phyloP scores from a whole-genome alignment of 306 rosid genomes.

The Sophora flavescens region DNA sequence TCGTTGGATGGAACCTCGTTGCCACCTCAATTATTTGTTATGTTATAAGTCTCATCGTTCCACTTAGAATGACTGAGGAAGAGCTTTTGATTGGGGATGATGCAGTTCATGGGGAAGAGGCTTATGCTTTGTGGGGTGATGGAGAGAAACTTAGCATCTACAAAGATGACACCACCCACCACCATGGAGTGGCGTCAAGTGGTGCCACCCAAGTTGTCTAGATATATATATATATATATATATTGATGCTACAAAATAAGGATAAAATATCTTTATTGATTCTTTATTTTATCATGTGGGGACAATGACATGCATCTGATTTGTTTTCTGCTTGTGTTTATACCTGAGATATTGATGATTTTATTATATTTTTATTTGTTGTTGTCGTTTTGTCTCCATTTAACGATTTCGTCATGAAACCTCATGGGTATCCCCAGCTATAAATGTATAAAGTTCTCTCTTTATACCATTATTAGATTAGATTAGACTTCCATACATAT shows the following conservation, averaged over 20 bases:
- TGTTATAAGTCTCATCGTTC: conserved; percentile 37
- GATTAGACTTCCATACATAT: not conserved
- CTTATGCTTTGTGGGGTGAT: conserved; percentile 71
- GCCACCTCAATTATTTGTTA: conserved; percentile 62
- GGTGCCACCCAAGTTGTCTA: conserved; percentile 58
- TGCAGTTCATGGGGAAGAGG: conserved; percentile 74
- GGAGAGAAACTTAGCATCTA: conserved; percentile 59
- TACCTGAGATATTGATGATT: conserved; percentile 7
- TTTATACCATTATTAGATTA: no score
- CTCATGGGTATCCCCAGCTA: not conserved
- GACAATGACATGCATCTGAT: no score
- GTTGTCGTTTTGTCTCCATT: not conserved
- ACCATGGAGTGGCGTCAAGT: conserved; percentile 37
- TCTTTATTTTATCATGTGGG: not conserved
- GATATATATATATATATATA: not conserved
- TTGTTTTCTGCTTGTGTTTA: not conserved
- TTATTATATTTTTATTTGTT: not conserved
- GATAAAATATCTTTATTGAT: not conserved
- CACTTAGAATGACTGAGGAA: conserved; percentile 65
- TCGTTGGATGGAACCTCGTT: conserved; percentile 62
- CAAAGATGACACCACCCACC: conserved; percentile 49
- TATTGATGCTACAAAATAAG: not conserved
- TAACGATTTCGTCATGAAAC: not conserved
- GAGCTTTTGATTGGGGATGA: conserved; percentile 67
- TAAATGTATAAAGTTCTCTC: not conserved